phyloP scores from a whole-genome alignment of 2,329 filamentous ascomycete genomes.

The Trichophyton simii region DNA sequence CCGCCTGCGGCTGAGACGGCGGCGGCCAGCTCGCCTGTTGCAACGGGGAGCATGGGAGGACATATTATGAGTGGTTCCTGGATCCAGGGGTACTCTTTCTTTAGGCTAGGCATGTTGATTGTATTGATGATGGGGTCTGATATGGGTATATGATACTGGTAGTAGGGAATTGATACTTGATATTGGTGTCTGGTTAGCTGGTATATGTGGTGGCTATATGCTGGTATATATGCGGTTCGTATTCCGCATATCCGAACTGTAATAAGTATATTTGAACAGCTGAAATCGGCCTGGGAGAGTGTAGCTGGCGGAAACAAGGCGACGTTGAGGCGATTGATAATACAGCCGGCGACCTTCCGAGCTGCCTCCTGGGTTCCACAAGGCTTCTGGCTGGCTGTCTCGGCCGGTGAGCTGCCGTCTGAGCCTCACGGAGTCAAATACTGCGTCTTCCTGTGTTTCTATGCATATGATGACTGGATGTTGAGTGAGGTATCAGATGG shows the following conservation, averaged over 20 bases:
- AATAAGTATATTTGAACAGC: neutral
- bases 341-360: neutral
- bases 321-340: neutral
- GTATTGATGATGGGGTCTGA: neutral
- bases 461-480: neutral
- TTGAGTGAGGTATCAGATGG: neutral
- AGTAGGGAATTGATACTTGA: too few species aligned
- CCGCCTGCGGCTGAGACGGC: constrained; percentile 46
- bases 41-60: constrained; percentile 58
- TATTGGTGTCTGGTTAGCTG: neutral
- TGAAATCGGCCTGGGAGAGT: too few species aligned
- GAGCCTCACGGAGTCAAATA: neutral
- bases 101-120: constrained; percentile 5
- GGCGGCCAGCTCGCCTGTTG: constrained; percentile 44
- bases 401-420: neutral
- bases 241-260: neutral
- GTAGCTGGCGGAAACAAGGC: neutral
- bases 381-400: neutral
- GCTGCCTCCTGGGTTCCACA: neutral
- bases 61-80: constrained; percentile 45
- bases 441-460: neutral
- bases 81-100: constrained; percentile 45
- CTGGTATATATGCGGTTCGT: neutral
- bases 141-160: neutral
- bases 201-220: neutral